Evolutionary conservation across 441 rosid species (phyloP), one percentile per base, ranked within the genome.

Genomic region (Erodium chrysanthum): DNA sequence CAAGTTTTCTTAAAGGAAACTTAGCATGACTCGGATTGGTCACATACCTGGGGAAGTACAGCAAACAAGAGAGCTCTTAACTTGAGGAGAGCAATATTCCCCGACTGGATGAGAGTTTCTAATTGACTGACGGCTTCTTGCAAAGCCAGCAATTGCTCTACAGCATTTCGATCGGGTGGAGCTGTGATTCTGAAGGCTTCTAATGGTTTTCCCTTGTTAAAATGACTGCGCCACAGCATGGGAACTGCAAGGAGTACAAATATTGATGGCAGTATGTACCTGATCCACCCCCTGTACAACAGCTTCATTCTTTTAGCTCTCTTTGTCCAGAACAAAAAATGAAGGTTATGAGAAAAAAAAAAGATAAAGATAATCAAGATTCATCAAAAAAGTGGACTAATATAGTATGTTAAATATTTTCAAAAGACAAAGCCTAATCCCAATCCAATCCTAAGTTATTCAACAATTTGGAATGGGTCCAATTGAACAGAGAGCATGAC

Each of bases 31-130:
- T 48, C 14, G 44, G 31, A 23, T 56, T 22, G 62, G 25, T 9
- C 66, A 65, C 29, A 33, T 77, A 92, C 98, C 91, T 83, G 92
- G 27, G 98, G 96, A 67, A 88, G 76, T 61, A 85, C 73, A 58
- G 92, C 96, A 66, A 92, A 84, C 27, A 85, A 58, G 65, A 92
- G 83, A 66, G 98, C 98, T 83, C 98, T 82, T 66, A 90, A 77
- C 82, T 92, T 90, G 78, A 90, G 88, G 66, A 90, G 96, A 76
- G 78, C 73, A 72, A 92, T 77, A 70, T 92, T 92, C 48, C 82
- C 91, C 10, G 83, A 69, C 72, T 88, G 94, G 78, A 92, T 87
- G 63, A 88, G 72, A 71, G 88, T 78, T 80, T 90, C 96, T 15
- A 80, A 67, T 61, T 87, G 90, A 68, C 84, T 69, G 50, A 90